Base-by-base conservation (phyloP, 495 filamentous ascomycete species). In the Trichocladium uniseriatum region DNA sequence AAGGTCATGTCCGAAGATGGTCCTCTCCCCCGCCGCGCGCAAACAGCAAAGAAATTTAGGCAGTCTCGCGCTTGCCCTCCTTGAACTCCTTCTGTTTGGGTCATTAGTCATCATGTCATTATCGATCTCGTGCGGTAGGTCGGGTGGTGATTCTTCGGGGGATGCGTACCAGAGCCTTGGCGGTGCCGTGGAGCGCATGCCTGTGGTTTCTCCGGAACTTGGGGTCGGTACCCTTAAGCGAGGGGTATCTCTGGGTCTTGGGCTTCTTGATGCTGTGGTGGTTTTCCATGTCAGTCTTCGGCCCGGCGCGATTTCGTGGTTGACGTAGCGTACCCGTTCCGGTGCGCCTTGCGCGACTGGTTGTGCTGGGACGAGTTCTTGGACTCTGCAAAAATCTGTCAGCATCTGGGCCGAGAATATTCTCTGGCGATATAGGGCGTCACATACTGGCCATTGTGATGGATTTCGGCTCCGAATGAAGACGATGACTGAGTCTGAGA, bases 291-390 rank as follows among this genome's bases (percentile, higher is more conserved):
- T 63, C 42, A 60, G 59, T 16, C 46, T 16, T 28, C 28, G 29
- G 32, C 57, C 41, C 39, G 28, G 51, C 9, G 43, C 18, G 29
- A 28, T 40, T n/a, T 46, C 41, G 38, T 45, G 24, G 3, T 38
- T 42, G 47, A 43, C n/a, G 43, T 19, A 29, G 28, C 81, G 64
- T 83, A 97, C 92, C 89, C 92, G 79, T 96, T 96, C 69, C 80
- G 80, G 84, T 95, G 90, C 73, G 86, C 86, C 84, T 98, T 98
- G 78, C 87, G 85, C 69, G 76, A 80, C 79, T 87, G 83, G 75
- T 97, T 95, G 78, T 95, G 90, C 81, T 96, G 90, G 57, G 90
- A 95, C 72, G 88, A 90, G 81, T 96, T 96, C 87, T 96, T 96
- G 52, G 90, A 95, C 81, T 96, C 88, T 94, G 66, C 27, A 39